A percentile compares a stretch with the other conserved stretches of the same genome.
Conservation (phyloP, 331 rosid species). For the Telfairia occidentalis region DNA sequence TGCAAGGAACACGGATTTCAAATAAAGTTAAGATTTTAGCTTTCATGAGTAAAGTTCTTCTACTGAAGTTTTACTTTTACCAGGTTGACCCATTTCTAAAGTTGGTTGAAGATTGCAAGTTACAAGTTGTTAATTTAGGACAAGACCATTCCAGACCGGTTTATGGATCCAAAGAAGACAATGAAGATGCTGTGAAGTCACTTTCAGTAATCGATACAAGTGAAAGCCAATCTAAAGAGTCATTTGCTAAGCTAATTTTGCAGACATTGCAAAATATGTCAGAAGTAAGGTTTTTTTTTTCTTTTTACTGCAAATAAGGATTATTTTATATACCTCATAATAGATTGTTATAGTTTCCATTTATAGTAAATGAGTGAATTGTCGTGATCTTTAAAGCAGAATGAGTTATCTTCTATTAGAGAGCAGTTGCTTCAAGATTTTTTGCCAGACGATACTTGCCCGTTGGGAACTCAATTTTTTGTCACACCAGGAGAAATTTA, state of each 20-base stretch:
- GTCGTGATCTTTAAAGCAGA: neutral
- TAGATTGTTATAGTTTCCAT: neutral
- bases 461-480: slow-evolving; percentile 22
- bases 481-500: slow-evolving; percentile 30
- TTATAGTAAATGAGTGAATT: neutral
- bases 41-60: neutral
- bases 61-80: slow-evolving; percentile 14
- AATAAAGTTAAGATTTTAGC: neutral
- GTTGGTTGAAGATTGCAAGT: slow-evolving; percentile 48
- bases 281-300: slow-evolving; percentile 8
- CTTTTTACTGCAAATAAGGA: neutral
- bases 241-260: slow-evolving; percentile 24
- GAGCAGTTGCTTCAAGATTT: slow-evolving; percentile 22
- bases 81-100: slow-evolving; percentile 68
- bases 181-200: slow-evolving; percentile 38
- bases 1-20: neutral
- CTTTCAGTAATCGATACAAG: slow-evolving; percentile 25
- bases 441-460: slow-evolving; percentile 28
- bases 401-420: slow-evolving; percentile 15
- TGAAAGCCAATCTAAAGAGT: slow-evolving; percentile 20
- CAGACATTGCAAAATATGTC: slow-evolving; percentile 18
- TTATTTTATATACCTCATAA: neutral
- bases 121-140: slow-evolving; percentile 42
- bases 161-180: slow-evolving; percentile 83
- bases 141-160: slow-evolving; percentile 21